Evolutionary conservation across 2,329 filamentous ascomycete genomes (phyloP).

Genomic region (Fusarium sp.): DNA sequence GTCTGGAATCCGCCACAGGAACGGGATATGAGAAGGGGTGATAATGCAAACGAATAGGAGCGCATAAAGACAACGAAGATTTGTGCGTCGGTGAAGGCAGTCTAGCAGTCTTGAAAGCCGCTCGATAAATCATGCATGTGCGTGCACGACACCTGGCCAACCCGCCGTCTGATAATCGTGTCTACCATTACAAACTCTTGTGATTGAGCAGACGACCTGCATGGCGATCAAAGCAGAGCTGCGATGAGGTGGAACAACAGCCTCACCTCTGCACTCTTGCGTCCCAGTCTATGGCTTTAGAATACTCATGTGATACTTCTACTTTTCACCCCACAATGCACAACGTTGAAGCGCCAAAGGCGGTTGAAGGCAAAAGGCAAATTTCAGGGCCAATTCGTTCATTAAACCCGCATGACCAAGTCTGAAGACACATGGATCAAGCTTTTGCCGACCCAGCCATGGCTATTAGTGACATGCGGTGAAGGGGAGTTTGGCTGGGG

Average conservation of each 20-base stretch:
- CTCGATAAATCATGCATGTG: conserved; percentile 30
- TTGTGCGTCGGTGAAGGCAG: conserved; percentile 17
- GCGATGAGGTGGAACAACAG: conserved; percentile 1
- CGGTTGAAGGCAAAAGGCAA: conserved; percentile 7
- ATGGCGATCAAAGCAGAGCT: conserved; percentile 8
- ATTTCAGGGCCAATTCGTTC: conserved; percentile 7
- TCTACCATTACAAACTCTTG: conserved; percentile 2
- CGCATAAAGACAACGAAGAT: conserved; percentile 2
- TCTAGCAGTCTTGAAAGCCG: background rate
- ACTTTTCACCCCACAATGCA: conserved; percentile 26
- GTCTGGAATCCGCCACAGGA: conserved; percentile 24
- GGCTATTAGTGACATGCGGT: conserved; percentile 45
- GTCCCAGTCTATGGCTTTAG: conserved; percentile 19
- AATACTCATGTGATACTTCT: conserved; percentile 26
- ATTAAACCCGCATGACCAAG: conserved; percentile 40
- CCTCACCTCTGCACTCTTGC: background rate
- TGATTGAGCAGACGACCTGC: conserved; percentile 1
- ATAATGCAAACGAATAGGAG: conserved; percentile 11
- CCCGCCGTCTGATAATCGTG: conserved; percentile 8
- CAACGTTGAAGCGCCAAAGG: conserved; percentile 20
- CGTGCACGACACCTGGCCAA: conserved; percentile 8
- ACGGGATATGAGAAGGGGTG: conserved; percentile 9
- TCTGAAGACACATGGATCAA: conserved; percentile 24
- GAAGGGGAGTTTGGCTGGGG: conserved; percentile 34
- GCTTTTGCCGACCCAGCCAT: conserved; percentile 19